Evolutionary conservation across 202 grass and related monocot species (phyloP).

Genomic region (Setaria viridis): DNA sequence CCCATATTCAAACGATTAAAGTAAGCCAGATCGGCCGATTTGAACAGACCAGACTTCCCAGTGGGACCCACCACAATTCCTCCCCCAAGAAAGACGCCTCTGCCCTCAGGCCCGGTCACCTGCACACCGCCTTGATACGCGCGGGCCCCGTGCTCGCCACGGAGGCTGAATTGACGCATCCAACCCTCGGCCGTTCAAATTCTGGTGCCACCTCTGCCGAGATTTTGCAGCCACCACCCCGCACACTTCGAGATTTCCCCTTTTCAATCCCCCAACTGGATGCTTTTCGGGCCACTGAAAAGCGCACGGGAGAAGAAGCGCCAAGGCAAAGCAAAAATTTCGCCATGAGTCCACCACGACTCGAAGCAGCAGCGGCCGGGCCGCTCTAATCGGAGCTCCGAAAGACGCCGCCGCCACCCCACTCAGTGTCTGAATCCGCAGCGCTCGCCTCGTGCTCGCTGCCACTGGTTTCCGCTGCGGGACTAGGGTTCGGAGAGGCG

Average conservation of each 20-base stretch:
- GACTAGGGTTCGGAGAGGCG: constrained; percentile 42
- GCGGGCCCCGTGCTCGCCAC: constrained; percentile 28
- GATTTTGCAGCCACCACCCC: constrained; percentile 3
- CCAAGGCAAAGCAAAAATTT: constrained; percentile 62
- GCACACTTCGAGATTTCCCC: not conserved
- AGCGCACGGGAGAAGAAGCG: constrained; percentile 63
- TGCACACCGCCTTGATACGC: constrained; percentile 26
- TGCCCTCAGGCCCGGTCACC: not conserved
- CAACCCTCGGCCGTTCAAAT: constrained; percentile 45
- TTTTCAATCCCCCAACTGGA: not conserved
- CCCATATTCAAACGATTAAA: constrained; percentile 53
- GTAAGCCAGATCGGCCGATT: constrained; percentile 39
- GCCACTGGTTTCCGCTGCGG: constrained; percentile 13
- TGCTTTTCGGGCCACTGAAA: constrained; percentile 30
- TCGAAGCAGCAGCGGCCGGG: constrained; percentile 29
- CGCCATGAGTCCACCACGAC: constrained; percentile 48
- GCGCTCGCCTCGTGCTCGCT: constrained; percentile 32
- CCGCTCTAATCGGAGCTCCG: constrained; percentile 45
- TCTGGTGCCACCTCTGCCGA: constrained; percentile 10
- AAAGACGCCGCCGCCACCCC: constrained; percentile 10
- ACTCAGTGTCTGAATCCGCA: not conserved
- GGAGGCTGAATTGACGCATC: constrained; percentile 42
- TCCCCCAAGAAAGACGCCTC: not conserved
- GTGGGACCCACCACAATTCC: constrained; percentile 14
- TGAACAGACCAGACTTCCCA: constrained; percentile 11